Evolutionary conservation across 2,329 filamentous ascomycete species (phyloP).

Genomic region (Neonectria sp.): DNA sequence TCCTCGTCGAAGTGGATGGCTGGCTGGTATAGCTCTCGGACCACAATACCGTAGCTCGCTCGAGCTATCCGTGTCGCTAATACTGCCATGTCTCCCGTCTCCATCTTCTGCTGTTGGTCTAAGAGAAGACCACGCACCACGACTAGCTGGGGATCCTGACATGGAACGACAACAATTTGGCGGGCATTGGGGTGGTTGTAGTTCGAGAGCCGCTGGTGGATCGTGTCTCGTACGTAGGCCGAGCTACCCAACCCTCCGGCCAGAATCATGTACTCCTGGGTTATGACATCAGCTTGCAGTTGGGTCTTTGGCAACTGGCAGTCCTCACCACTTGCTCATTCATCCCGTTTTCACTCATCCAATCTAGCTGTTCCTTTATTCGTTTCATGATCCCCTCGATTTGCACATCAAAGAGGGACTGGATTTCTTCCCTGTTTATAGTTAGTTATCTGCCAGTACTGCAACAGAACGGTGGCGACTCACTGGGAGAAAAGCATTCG

Average conservation of each 20-base stretch:
- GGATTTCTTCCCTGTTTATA: conserved; percentile 56
- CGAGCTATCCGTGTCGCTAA: conserved; percentile 56
- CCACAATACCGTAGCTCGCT: conserved; percentile 42
- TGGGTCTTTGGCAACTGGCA: too few relatives aligned
- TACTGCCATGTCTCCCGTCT: conserved; percentile 57
- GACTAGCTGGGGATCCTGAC: conserved; percentile 68
- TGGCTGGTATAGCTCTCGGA: conserved; percentile 38
- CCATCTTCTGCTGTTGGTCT: conserved; percentile 65
- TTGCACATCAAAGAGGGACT: conserved; percentile 57
- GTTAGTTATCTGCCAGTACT: conserved; percentile 7
- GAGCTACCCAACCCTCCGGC: conserved; percentile 63
- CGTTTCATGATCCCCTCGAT: conserved; percentile 52
- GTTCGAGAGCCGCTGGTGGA: conserved; percentile 54
- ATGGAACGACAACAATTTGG: conserved; percentile 57
- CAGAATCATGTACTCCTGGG: conserved; percentile 59
- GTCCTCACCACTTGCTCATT: conserved; percentile 54
- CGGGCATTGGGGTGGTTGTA: conserved; percentile 51
- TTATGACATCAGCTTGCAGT: background rate
- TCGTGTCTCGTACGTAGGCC: conserved; percentile 59
- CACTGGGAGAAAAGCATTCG: conserved; percentile 58
- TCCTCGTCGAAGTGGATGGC: conserved; percentile 39
- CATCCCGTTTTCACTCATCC: conserved; percentile 51
- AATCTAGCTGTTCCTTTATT: conserved; percentile 59
- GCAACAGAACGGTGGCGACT: conserved; percentile 30
- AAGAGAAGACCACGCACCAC: conserved; percentile 68